phyloP scores from a whole-genome alignment of 495 filamentous ascomycete genomes.

The Aspergillus coremiiformis region DNA sequence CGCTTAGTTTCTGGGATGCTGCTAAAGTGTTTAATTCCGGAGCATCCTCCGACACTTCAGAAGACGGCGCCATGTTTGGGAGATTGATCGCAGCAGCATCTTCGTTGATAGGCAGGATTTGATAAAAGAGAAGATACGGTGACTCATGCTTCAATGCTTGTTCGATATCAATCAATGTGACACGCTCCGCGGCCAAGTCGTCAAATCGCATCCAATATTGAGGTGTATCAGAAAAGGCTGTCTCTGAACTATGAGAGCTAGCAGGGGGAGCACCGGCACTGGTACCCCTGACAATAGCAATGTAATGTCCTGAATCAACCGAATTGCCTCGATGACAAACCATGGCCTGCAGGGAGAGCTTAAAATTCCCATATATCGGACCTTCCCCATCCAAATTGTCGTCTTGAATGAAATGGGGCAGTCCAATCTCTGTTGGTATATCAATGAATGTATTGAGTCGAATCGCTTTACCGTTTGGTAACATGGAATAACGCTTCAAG shows the following conservation, averaged over 20 bases:
- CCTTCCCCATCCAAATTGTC: constrained; percentile 58
- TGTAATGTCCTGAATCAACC: constrained; percentile 87
- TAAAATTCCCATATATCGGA: constrained; percentile 72
- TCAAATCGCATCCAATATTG: constrained; percentile 86
- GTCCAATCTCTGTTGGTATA: constrained; percentile 78
- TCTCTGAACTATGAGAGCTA: constrained; percentile 43
- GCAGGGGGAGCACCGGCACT: constrained; percentile 38
- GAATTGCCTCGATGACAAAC: constrained; percentile 88
- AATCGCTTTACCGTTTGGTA: constrained; percentile 55
- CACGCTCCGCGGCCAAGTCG: constrained; percentile 66
- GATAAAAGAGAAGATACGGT: constrained; percentile 92
- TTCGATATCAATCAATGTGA: constrained; percentile 69
- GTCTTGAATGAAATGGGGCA: constrained; percentile 86
- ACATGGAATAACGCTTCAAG: constrained; percentile 80
- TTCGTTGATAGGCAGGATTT: constrained; percentile 78
- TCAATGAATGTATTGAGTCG: constrained; percentile 77
- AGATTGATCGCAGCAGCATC: constrained; percentile 49
- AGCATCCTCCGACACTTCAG: constrained; percentile 41
- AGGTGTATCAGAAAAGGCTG: constrained; percentile 44
- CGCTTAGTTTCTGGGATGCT: constrained; percentile 13
- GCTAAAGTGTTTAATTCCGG: constrained; percentile 22
- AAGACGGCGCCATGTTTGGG: constrained; percentile 49
- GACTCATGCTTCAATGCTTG: constrained; percentile 72
- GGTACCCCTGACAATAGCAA: constrained; percentile 67
- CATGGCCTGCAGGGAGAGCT: constrained; percentile 78